Conservation (phyloP, 2,329 filamentous ascomycete genomes). For the Scytalidium sp. region DNA sequence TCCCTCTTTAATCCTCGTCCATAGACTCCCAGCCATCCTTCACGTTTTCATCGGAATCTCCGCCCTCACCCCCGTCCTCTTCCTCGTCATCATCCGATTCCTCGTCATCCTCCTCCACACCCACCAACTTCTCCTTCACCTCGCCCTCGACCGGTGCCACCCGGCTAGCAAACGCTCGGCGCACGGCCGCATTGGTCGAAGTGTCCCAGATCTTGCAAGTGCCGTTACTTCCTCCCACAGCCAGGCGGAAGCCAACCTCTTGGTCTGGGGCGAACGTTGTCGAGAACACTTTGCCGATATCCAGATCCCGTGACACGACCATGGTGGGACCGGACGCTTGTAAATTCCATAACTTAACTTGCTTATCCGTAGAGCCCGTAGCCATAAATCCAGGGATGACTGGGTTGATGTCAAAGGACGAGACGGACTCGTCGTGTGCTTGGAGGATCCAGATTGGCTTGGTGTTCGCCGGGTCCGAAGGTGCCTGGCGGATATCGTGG, state of each 20-base stretch:
- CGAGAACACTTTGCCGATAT: conserved; percentile 92
- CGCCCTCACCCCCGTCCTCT: conserved; percentile 47
- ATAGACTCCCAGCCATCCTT: conserved; percentile 46
- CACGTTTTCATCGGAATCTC: conserved; percentile 30
- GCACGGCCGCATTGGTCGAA: conserved; percentile 83
- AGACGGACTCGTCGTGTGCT: conserved; percentile 89
- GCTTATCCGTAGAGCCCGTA: conserved; percentile 91
- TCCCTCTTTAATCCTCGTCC: conserved; percentile 48
- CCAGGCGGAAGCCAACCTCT: conserved; percentile 87
- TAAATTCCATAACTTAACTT: conserved; percentile 96
- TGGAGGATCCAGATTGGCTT: conserved; percentile 94
- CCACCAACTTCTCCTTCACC: conserved; percentile 74
- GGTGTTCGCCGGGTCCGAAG: conserved; percentile 67
- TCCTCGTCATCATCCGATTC: conserved; percentile 64
- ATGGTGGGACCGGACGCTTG: conserved; percentile 76
- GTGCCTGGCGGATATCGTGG: conserved; percentile 79
- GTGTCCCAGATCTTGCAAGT: conserved; percentile 88
- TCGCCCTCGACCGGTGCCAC: conserved; percentile 59
- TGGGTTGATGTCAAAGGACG: conserved; percentile 88
- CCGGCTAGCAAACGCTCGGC: conserved; percentile 75
- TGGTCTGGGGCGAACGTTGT: conserved; percentile 85
- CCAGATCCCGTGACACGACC: conserved; percentile 87
- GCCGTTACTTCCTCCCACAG: conserved; percentile 93
- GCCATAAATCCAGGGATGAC: conserved; percentile 89
- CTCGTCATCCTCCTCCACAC: conserved; percentile 65